phyloP scores from a whole-genome alignment of 345 rosid species.

The Hevea brasiliensis region DNA sequence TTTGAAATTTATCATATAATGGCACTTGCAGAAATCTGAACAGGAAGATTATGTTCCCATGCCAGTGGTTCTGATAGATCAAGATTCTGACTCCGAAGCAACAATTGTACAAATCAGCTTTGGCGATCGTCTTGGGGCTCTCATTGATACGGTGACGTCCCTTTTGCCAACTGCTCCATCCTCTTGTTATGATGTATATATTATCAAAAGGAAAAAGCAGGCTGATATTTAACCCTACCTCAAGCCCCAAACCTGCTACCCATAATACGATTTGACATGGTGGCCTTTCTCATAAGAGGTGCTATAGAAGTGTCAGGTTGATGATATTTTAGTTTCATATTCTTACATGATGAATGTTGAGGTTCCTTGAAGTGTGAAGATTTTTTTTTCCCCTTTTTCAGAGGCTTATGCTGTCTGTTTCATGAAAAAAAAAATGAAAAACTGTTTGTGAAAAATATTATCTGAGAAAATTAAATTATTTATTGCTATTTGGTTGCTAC shows the following conservation, averaged over 20 bases:
- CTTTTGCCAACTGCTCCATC: conserved; percentile 1
- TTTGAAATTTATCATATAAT: conserved; percentile 20
- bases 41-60: conserved; percentile 55
- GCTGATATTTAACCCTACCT: background rate
- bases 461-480: background rate
- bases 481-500: background rate
- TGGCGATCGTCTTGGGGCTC: conserved; percentile 97
- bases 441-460: background rate
- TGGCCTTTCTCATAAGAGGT: background rate
- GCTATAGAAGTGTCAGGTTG: background rate
- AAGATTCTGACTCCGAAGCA: conserved; percentile 83
- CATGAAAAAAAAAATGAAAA: too few relatives aligned
- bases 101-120: conserved; percentile 86
- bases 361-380: background rate
- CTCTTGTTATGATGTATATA: too few relatives aligned
- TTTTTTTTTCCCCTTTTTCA: too few relatives aligned
- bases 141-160: conserved; percentile 73
- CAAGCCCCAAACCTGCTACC: background rate
- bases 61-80: conserved; percentile 82
- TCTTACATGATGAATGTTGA: background rate
- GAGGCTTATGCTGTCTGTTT: too few relatives aligned
- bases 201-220: background rate
- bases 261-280: background rate
- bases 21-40: conserved; percentile 53
- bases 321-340: background rate